Evolutionary conservation across 2,329 filamentous ascomycete genomes (phyloP).

Genomic region (Cladophialophora yegresii): DNA sequence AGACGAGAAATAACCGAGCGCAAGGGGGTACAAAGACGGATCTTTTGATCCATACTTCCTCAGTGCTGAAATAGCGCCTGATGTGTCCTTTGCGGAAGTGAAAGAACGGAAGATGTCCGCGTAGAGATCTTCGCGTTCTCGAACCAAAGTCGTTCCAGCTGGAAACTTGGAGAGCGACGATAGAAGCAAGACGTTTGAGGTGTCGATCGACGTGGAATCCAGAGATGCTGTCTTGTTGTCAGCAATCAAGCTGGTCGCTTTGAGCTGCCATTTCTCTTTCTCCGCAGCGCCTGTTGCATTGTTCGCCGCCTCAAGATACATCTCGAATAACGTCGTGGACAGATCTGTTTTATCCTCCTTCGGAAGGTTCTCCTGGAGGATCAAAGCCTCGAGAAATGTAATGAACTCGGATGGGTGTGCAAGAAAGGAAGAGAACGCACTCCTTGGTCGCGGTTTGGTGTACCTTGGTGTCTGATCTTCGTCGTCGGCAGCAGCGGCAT

Average conservation of each 20-base stretch:
- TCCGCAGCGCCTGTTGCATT: constrained; percentile 64
- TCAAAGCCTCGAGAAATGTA: constrained; percentile 83
- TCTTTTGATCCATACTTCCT: constrained; percentile 90
- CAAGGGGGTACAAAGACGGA: constrained; percentile 87
- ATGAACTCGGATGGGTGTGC: constrained; percentile 93
- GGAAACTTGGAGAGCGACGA: constrained; percentile 89
- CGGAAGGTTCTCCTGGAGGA: constrained; percentile 69
- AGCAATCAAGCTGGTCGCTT: constrained; percentile 83
- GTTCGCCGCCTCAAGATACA: constrained; percentile 90
- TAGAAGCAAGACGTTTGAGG: constrained; percentile 87
- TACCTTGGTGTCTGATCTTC: constrained; percentile 58
- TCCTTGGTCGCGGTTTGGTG: constrained; percentile 76
- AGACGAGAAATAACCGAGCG: constrained; percentile 89
- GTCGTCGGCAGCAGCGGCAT: constrained; percentile 38
- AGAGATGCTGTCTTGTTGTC: constrained; percentile 57
- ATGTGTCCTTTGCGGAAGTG: constrained; percentile 86
- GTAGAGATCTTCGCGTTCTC: constrained; percentile 86
- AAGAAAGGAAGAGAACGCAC: constrained; percentile 94
- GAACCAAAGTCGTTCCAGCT: constrained; percentile 87
- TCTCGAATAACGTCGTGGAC: constrained; percentile 94
- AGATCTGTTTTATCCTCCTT: constrained; percentile 79
- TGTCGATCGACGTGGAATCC: constrained; percentile 69
- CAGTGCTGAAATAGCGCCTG: constrained; percentile 83
- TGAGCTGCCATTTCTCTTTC: constrained; percentile 81
- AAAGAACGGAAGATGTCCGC: constrained; percentile 98